A percentile compares a stretch with the other conserved stretches of the same genome.
These are phyloP conservation scores for Henningerozyma blattae DNA, from an alignment of 805 yeast species.

Conservation along the genomic window DNA sequence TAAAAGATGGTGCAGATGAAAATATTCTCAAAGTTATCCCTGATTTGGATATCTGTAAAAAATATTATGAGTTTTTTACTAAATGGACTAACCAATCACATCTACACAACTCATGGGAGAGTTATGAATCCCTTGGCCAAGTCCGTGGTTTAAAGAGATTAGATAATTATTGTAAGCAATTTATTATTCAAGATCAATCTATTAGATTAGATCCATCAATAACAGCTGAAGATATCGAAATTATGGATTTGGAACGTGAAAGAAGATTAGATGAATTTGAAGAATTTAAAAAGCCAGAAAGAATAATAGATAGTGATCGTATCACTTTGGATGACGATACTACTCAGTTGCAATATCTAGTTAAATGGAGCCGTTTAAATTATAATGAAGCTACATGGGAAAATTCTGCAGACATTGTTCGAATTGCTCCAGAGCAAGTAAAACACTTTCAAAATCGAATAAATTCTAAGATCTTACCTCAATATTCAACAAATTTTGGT, in stretches of 20 bases:
- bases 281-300: constrained; percentile 76
- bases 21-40: constrained; percentile 22
- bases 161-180: constrained; percentile 84
- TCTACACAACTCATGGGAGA: constrained; percentile 91
- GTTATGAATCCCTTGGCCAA: constrained; percentile 38
- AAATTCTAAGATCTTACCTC: constrained; percentile 76
- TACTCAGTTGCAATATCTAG: constrained; percentile 65
- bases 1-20: constrained; percentile 15
- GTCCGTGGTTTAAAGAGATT: constrained; percentile 71
- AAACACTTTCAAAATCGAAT: constrained; percentile 69
- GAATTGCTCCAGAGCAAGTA: constrained; percentile 73
- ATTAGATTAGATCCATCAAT: constrained; percentile 68
- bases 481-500: constrained; percentile 66
- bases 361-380: constrained; percentile 87
- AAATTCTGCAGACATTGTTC: constrained; percentile 75
- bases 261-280: constrained; percentile 69
- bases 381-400: constrained; percentile 98
- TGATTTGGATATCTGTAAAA: constrained; percentile 41
- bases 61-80: constrained; percentile 47
- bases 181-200: constrained; percentile 58
- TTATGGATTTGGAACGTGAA: constrained; percentile 83
- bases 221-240: constrained; percentile 83
- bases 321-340: constrained; percentile 40
- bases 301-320: constrained; percentile 81
- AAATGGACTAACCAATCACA: constrained; percentile 88